Evolutionary conservation across 2,329 filamentous ascomycete genomes (phyloP).

Genomic region (Fusarium fracticaudum): DNA sequence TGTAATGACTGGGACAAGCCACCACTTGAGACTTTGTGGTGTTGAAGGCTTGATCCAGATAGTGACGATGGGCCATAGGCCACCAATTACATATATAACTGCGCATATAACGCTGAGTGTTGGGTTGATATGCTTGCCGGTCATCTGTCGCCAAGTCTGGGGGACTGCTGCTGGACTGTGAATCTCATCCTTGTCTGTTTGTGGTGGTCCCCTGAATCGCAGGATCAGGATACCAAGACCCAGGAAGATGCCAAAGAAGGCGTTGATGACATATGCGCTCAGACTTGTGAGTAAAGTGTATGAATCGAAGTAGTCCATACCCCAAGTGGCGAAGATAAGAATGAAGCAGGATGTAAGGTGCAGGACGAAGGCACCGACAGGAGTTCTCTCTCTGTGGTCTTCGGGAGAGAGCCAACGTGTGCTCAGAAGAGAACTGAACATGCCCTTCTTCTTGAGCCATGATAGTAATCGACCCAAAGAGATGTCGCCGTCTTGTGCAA

Average conservation of each 20-base stretch:
- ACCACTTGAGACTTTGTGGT: constrained; percentile 40
- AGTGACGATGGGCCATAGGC: constrained; percentile 46
- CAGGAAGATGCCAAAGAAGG: constrained; percentile 48
- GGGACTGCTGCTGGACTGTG: constrained; percentile 20
- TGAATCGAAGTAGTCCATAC: constrained; percentile 35
- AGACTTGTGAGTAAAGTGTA: constrained; percentile 47
- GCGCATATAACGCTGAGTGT: constrained; percentile 46
- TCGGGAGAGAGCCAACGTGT: constrained; percentile 47
- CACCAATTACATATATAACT: constrained; percentile 45
- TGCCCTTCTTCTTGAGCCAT: constrained; percentile 46
- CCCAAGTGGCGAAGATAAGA: constrained; percentile 49
- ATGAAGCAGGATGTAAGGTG: constrained; percentile 49
- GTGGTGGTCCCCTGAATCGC: constrained; percentile 48
- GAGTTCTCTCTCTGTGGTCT: constrained; percentile 49
- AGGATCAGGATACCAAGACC: constrained; percentile 50
- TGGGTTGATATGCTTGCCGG: constrained; percentile 45
- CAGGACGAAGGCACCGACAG: constrained; percentile 48
- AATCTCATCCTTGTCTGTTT: constrained; percentile 18
- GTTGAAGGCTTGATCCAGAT: constrained; percentile 45
- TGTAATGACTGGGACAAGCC: constrained; percentile 45
- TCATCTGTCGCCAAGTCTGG: constrained; percentile 46
- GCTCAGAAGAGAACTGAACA: constrained; percentile 42
- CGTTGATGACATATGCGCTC: constrained; percentile 48
- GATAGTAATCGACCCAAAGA: constrained; percentile 47
- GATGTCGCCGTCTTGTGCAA: constrained; percentile 52